Evolutionary conservation across 2,329 filamentous ascomycete species (phyloP).

Genomic region (Beauveria bassiana): DNA sequence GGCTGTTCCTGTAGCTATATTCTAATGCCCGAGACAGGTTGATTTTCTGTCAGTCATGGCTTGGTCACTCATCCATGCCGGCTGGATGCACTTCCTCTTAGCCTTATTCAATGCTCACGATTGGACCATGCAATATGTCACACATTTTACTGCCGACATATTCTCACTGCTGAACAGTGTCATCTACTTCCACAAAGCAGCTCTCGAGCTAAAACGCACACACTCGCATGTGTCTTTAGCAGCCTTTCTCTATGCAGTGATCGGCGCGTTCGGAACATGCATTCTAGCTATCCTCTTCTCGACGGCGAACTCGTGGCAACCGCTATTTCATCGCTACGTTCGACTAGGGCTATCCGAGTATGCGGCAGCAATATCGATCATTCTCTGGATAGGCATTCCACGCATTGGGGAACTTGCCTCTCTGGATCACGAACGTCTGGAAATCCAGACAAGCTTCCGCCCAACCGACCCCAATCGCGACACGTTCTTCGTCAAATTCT

Average conservation of each 20-base stretch:
- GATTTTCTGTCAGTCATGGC: conserved; percentile 61
- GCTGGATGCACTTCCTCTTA: conserved; percentile 57
- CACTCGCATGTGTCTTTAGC: conserved; percentile 50
- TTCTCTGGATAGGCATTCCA: conserved; percentile 57
- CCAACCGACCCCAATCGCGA: conserved; percentile 48
- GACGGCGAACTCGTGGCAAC: conserved; percentile 53
- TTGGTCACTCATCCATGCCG: conserved; percentile 57
- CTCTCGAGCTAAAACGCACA: conserved; percentile 54
- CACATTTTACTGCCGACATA: conserved; percentile 58
- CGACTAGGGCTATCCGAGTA: conserved; percentile 56
- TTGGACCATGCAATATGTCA: conserved; percentile 65
- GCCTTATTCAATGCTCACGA: conserved; percentile 61
- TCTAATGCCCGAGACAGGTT: conserved; percentile 28
- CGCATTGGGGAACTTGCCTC: conserved; percentile 50
- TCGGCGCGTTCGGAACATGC: conserved; percentile 56
- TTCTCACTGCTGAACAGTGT: conserved; percentile 60
- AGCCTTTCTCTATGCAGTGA: conserved; percentile 57
- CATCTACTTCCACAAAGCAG: conserved; percentile 61
- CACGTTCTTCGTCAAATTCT: conserved; percentile 55
- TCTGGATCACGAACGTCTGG: conserved; percentile 51
- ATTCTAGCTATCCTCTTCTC: conserved; percentile 54
- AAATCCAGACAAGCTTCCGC: conserved; percentile 46
- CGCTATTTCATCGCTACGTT: conserved; percentile 53
- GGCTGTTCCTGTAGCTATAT: neutral
- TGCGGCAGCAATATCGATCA: conserved; percentile 58